Base-by-base conservation (phyloP, 2,329 filamentous ascomycete genomes). In the Ophiostoma tasmaniense region DNA sequence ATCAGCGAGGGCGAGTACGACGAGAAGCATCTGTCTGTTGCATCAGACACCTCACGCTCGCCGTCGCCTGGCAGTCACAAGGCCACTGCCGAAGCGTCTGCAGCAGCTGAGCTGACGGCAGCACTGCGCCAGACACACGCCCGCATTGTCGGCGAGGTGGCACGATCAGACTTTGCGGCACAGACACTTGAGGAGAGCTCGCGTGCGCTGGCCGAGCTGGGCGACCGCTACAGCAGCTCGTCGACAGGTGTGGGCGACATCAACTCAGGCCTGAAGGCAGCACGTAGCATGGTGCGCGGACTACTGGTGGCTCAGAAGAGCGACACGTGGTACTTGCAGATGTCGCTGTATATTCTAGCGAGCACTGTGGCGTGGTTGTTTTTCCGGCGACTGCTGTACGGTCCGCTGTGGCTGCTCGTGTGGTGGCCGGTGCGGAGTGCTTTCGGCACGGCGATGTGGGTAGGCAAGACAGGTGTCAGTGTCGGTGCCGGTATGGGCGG, bases 281-380 rank as follows among this genome's bases (percentile, higher is more conserved):
- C 91, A 64, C 85, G 87, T 72, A 89, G 88, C 68, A 82, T 99
- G 22, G 85, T 97, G 8, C 87, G 87, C 7, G 92, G 91, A 22
- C 82, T 99, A 64, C 81, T 98, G 64, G 87, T 87, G 71, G 95
- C 91, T 72, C 92, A 96, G 76, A 99, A 99, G 83, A 95, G 90
- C 73, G 95, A 99, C 77, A 97, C 93, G 2, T 99, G 95, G 95
- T 99, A 99, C 77, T 85, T 99, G 42, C 90, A 95, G 79, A 96
- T 91, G 50, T 88, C 93, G 1, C 88, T 98, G 73, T 96, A 93
- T 76, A 84, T 97, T 74, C 84, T 98, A 20, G 75, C 90, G 28
- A 85, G 81, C 6, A 97, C 93, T 0, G 87, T 93, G 59, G 83
- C 82, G 37, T 99, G 95, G 95, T 84, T 99, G 8, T 76, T 97